Percentiles rank a stretch among this genome's conserved stretches.
These are phyloP conservation scores for Microdochium bolleyi DNA, from an alignment of 2,329 filamentous ascomycete species.

Conservation along the genomic window DNA sequence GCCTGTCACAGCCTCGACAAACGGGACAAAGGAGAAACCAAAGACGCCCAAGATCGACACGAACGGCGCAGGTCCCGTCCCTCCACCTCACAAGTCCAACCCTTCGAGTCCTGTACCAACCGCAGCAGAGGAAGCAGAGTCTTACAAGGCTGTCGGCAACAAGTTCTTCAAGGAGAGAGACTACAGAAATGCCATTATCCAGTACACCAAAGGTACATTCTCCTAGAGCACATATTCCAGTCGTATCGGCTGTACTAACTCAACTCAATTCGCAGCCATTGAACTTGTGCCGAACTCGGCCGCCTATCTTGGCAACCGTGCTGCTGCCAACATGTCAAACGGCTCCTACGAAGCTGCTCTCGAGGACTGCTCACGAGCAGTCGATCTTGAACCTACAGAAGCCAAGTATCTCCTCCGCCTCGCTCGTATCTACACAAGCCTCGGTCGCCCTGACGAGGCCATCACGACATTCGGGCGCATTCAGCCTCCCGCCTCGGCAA, in stretches of 20 bases:
- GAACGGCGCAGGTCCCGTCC: conserved; percentile 48
- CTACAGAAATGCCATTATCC: conserved; percentile 77
- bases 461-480: conserved; percentile 76
- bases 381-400: conserved; percentile 78
- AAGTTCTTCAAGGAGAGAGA: conserved; percentile 95
- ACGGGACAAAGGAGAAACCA: conserved; percentile 32
- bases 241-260: not conserved
- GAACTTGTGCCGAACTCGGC: conserved; percentile 77
- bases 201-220: conserved; percentile 83
- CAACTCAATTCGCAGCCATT: conserved; percentile 57
- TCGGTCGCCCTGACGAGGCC: conserved; percentile 83
- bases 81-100: conserved; percentile 64
- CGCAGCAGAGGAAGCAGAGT: conserved; percentile 70
- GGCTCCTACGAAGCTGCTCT: conserved; percentile 72
- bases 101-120: conserved; percentile 49
- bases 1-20: conserved; percentile 38
- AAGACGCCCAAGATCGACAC: conserved; percentile 20
- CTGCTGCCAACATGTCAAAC: conserved; percentile 87
- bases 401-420: conserved; percentile 82
- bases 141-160: conserved; percentile 88
- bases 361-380: conserved; percentile 77
- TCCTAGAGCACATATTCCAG: conserved; percentile 3
- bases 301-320: conserved; percentile 90
- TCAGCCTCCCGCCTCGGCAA: conserved; percentile 69
- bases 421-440: conserved; percentile 79